Base-by-base conservation (phyloP, 768 basidiomycete genomes). In the Fibroporia radiculosa region DNA sequence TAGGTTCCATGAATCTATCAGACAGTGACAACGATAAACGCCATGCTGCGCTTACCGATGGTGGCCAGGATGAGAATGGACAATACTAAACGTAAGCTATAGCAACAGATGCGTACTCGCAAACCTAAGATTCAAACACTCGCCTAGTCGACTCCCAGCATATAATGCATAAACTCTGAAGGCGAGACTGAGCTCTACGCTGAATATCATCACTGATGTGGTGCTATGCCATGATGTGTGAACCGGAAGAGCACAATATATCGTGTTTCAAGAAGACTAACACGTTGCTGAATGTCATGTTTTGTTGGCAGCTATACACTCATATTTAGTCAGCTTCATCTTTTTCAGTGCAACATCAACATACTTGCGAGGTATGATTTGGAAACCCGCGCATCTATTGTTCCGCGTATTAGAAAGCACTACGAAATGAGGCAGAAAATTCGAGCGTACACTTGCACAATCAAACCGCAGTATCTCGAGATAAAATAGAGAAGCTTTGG, bases 91-190 rank as follows among this genome's bases (percentile, higher is more conserved):
- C 5, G 22, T 3, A 16, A 10, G n/a, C 7, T 13, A 20, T 14
- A 23, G 37, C 19, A 18, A 13, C 6, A 6, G 24, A 11, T 42
- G 20, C 32, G 26, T 12, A 20, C n/a, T 11, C 6, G 22, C n/a
- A 32, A 32, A 18, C n/a, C 31, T 29, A 23, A 13, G 7, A 10
- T 18, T 8, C 16, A n/a, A 31, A 6, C 1, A 10, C 23, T 31
- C 16, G 51, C 53, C 42, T 42, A 19, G 36, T n/a, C 37, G 33
- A 18, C 40, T 49, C 10, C 34, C 29, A n/a, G 34, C 48, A 23
- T 54, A 54, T n/a, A 54, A 22, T 4, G 53, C 53, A 24, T 54
- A 50, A 19, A 54, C 37, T 36, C 53, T 41, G 8, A 54, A 45
- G 42, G 51, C 49, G 28, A 54, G 43, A 43, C 53, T 49, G 32